Conservation (phyloP, 2,329 filamentous ascomycete species). For the Fusarium devonianum region DNA sequence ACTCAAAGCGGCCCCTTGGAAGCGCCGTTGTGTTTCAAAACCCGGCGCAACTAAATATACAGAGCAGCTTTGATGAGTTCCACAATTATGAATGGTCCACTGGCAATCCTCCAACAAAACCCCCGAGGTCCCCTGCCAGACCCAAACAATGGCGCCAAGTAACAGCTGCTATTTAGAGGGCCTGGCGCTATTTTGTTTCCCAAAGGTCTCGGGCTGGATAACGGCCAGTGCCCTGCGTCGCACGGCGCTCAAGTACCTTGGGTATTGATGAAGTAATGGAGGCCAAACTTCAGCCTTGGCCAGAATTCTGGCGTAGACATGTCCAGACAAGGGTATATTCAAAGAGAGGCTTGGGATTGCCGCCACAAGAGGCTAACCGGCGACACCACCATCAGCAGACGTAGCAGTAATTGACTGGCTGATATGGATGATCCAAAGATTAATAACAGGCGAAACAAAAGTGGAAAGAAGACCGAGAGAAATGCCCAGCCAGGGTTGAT, state of each 20-base stretch:
- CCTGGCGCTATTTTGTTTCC: constrained; percentile 10
- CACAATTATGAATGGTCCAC: constrained; percentile 21
- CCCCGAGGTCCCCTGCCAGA: too few species aligned
- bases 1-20: constrained; percentile 19
- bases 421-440: constrained; percentile 7
- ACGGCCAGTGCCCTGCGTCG: constrained; percentile 25
- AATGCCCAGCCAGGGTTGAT: neutral
- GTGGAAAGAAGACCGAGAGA: neutral
- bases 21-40: constrained; percentile 29
- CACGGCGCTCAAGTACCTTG: constrained; percentile 12
- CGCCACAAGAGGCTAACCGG: neutral
- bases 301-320: too few species aligned
- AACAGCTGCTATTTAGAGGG: too few species aligned
- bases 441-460: neutral
- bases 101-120: too few species aligned
- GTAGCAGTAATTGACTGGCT: neutral
- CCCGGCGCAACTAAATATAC: constrained; percentile 6
- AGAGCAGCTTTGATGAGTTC: constrained; percentile 2
- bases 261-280: constrained; percentile 1
- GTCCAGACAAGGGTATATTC: too few species aligned
- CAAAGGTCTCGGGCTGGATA: constrained; percentile 28
- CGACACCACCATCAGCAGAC: constrained; percentile 1
- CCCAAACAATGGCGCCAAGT: too few species aligned
- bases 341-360: constrained; percentile 6
- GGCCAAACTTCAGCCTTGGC: too few species aligned